Evolutionary conservation across 768 basidiomycete genomes (phyloP), one percentile per base, ranked within the genome.

Genomic region (Leccinum pellstonianum): DNA sequence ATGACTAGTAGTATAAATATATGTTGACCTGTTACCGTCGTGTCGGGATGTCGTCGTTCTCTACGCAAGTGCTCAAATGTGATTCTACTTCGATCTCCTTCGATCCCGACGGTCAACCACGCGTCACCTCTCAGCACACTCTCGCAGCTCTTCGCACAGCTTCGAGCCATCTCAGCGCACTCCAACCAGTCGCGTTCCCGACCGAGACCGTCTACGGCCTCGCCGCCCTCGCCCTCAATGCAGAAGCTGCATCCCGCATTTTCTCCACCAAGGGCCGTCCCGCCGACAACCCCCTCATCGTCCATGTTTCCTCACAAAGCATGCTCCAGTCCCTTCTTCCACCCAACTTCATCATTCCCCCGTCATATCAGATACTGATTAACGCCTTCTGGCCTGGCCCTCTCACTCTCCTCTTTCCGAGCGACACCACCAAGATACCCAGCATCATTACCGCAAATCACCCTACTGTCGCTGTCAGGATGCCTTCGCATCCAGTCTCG

Each of bases 161-260:
- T 1, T 76, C 85, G 6, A 76, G 79, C 57, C 79, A 82, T 57
- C 80, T 79, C 50, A 65, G 80, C 35, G 75, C 75, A 23, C 66
- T 73, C 15, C 77, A 84, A 58, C 79, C 83, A 21, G 89, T 98
- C 57, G 95, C 88, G 0, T 91, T 99, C 70, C 96, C 97, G 0
- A 98, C 97, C 31, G 97, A 99, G 75, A 98, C 97, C 0, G 97
- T 99, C 11, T 99, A 98, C 74, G 97, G 97, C 1, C 85, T 99
- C n/a, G 97, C 91, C 29, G 97, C 94, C 0, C 76, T 87, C 21
- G 94, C 96, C 0, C 76, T 93, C 49, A 77, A 85, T 66, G 63
- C 81, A 8, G 63, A 74, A 15, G 93, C 95, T 3, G 83, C 85
- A 5, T 69, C 80, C 3, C 81, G 81, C 66, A 95, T 99, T 66